Evolutionary conservation across 108 stramenopile genomes (phyloP), one percentile per base, ranked within the genome.

Genomic region (Fragilariopsis cylindrus): DNA sequence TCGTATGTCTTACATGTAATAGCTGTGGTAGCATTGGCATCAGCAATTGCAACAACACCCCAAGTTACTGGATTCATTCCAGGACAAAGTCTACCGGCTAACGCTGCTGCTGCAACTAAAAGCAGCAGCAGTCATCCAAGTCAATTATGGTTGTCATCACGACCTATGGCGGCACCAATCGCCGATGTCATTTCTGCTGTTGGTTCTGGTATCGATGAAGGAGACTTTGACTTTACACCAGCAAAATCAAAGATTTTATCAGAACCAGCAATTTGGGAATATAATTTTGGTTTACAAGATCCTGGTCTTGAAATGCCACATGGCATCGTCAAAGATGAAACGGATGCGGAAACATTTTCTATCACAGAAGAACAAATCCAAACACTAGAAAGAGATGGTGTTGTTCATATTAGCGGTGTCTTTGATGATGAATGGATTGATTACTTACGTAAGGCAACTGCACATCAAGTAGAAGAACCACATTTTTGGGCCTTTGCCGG

Each of bases 401-500:
- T 96, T 9, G 90, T 96, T 30, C 90, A 85, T 63, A 84, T 96
- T 70, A 88, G 88, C 48, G 82, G 82, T 21, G 92, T 94, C 5
- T 92, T 96, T 62, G 90, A 92, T 66, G 74, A 79, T 40, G 92
- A 94, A 49, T 96, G 95, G 95, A 90, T 96, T 1, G 82, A 90
- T 39, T 93, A 96, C 79, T 82, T 94, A 21, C 83, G 92, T 54
- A 71, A 84, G 48, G 89, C 91, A 58, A 96, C 95, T 13, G 81
- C 73, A 13, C 65, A 85, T 60, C 95, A 96, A 78, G 91, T 92
- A 0, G 70, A 79, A 46, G 81, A 94, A 43, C 95, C 95, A 6
- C 95, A 96, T 76, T 94, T 96, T 74, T 96, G 95, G 95, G 90
- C 92, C 30, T 96, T 93, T 79, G 92, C 95, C 13, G 95, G 95